These are phyloP conservation scores for Vachellia collinsii DNA, from an alignment of 306 rosid species.

Conservation along the genomic window DNA sequence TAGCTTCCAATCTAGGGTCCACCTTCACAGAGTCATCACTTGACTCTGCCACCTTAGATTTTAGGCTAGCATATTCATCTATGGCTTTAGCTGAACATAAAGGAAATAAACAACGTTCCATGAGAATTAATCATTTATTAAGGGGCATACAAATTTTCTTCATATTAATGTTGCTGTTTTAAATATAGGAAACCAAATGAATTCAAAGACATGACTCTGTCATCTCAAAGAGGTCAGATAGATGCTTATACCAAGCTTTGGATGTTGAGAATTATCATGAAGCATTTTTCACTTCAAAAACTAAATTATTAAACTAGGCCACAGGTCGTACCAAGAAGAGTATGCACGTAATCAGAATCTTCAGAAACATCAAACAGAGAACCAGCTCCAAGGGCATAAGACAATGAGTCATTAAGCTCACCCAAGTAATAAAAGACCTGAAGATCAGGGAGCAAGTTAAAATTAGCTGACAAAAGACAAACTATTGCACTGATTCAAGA, in stretches of 20 bases:
- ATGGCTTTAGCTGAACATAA: slow-evolving; percentile 86
- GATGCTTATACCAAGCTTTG: neutral
- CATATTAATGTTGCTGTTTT: neutral
- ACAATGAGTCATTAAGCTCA: slow-evolving; percentile 87
- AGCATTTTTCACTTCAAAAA: neutral
- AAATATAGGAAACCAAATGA: neutral
- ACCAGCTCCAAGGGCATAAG: slow-evolving; percentile 98
- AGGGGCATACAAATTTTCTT: neutral
- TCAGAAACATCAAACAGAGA: slow-evolving; percentile 88
- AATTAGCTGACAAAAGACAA: slow-evolving; percentile 28
- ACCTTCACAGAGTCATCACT: slow-evolving; percentile 56
- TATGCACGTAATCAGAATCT: slow-evolving; percentile 93
- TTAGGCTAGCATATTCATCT: slow-evolving; percentile 91
- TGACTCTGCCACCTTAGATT: slow-evolving; percentile 82
- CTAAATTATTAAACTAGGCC: slow-evolving; percentile 1
- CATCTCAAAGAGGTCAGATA: slow-evolving; percentile 4
- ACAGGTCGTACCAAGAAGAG: slow-evolving; percentile 80
- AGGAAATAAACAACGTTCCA: slow-evolving; percentile 32
- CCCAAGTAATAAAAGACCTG: slow-evolving; percentile 97
- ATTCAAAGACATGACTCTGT: slow-evolving; percentile 10
- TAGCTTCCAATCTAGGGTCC: slow-evolving; percentile 93
- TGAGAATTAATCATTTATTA: slow-evolving; percentile 4
- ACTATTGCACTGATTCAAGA: slow-evolving; percentile 25
- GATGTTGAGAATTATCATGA: neutral
- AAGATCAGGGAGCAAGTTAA: slow-evolving; percentile 20